Conservation (phyloP, 129 eudicot genomes). For the Pseudognaphalium luteoalbum region DNA sequence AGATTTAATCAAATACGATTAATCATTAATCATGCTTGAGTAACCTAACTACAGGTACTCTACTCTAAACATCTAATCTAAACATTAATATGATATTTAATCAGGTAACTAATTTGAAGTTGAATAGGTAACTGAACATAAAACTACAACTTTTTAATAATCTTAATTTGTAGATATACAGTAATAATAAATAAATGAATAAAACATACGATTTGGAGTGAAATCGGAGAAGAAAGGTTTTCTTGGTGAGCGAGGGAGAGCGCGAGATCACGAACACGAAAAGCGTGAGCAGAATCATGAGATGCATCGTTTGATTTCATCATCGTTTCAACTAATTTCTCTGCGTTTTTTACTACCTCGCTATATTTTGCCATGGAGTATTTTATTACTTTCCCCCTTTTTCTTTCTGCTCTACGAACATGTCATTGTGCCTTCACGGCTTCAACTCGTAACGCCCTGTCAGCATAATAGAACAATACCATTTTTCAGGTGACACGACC, state of each 20-base stretch:
- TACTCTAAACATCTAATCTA: neutral
- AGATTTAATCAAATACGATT: neutral
- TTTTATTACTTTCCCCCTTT: neutral
- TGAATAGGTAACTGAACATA: too few relatives aligned
- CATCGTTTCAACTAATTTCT: conserved; percentile 56
- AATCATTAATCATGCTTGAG: neutral
- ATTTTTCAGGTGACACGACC: too few relatives aligned
- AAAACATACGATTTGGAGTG: conserved; percentile 53
- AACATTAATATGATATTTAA: neutral
- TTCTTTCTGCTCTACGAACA: neutral
- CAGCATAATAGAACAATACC: too few relatives aligned
- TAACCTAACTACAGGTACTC: neutral
- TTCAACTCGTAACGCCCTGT: too few relatives aligned
- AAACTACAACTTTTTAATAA: too few relatives aligned
- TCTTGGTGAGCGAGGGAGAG: conserved; percentile 80
- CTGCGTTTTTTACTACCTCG: conserved; percentile 56
- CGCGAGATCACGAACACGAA: conserved; percentile 81
- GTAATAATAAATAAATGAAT: neutral
- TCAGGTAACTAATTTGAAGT: neutral
- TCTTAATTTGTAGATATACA: neutral
- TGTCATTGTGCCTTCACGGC: too few relatives aligned
- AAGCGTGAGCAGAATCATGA: conserved; percentile 86
- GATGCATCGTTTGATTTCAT: conserved; percentile 92
- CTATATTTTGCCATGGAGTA: conserved; percentile 34
- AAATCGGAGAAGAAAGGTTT: conserved; percentile 59